Evolutionary conservation across 306 rosid species (phyloP), one percentile per base, ranked within the genome.

Genomic region (Gillenia trifoliata): DNA sequence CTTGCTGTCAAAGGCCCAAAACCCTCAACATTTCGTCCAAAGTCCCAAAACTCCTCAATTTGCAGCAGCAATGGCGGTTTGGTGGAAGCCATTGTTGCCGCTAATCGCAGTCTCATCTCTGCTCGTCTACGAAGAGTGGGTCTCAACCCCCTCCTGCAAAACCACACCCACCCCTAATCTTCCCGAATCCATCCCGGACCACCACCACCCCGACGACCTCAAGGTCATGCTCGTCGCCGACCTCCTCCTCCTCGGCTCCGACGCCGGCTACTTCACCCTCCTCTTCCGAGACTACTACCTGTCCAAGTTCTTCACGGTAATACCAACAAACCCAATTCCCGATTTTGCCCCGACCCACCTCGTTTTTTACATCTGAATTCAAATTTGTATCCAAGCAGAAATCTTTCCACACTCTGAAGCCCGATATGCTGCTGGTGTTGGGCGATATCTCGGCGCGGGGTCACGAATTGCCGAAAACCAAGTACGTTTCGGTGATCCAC

Each of bases 371-470:
- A 10, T 23, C 23, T 61, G 66, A 45, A 28, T 82, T 61, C 43
- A 36, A 78, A 19, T 55, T 34, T 75, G 66, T 72, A 52, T 72
- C 78, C 78, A 62, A 73, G 81, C 88, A 89, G 92, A 89, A 88
- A 77, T 89, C 95, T 70, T 84, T 82, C 71, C 80, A 76, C 62
- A 73, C 60, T 67, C 34, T 87, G 85, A 75, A 81, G 79, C 92
- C 92, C 75, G 92, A 89, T 79, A 78, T 89, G 90, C 86, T 89
- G 61, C 59, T 89, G 13, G 89, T 89, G 47, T 70, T 89, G 83
- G 95, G 95, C 30, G 95, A 89, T 66, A 79, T 89, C 64, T 87
- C 95, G 73, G 90, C 95, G 49, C 81, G 75, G 50, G 95, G 95
- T n/a, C 75, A 80, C 30, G 79, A 82, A 62, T 77, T 84, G 75